Conservation (phyloP, 176 grass and related monocot genomes). For the Carex kokanica region DNA sequence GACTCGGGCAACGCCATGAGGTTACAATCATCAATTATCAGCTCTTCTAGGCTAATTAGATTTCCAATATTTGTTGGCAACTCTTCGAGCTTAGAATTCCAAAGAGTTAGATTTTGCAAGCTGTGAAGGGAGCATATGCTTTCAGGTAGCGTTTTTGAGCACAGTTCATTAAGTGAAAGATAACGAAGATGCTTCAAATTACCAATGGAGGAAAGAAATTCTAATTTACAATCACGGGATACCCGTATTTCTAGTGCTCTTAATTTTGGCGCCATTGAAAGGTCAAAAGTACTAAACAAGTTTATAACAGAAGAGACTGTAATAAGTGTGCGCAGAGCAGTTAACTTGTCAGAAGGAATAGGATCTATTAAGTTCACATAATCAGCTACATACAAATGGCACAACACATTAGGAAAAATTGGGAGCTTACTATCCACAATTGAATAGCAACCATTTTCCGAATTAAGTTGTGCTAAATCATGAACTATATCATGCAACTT, state of each 20-base stretch:
- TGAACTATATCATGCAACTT: no score
- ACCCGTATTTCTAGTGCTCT: not conserved
- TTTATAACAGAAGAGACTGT: no score
- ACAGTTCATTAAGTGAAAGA: not conserved
- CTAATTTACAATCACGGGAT: fast-evolving
- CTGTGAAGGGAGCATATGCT: not conserved
- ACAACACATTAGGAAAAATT: no score
- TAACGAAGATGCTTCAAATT: slow-evolving; percentile 11
- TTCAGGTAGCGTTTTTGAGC: not conserved
- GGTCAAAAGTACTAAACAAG: no score
- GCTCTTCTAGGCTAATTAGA: not conserved
- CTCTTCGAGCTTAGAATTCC: not conserved
- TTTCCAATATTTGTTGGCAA: not conserved
- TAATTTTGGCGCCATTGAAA: not conserved
- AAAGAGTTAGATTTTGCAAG: not conserved
- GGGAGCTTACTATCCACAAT: no score
- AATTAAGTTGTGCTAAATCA: no score
- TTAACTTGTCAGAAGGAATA: no score
- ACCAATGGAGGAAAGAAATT: not conserved
- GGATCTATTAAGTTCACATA: no score
- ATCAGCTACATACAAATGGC: no score
- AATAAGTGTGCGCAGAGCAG: no score
- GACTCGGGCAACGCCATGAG: not conserved
- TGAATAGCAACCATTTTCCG: no score
- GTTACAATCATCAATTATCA: not conserved